A percentile compares a stretch with the other conserved stretches of the same genome.
Evolutionary conservation across 352 stramenopile species (phyloP).

Genomic region (Globisporangium abappressorium): DNA sequence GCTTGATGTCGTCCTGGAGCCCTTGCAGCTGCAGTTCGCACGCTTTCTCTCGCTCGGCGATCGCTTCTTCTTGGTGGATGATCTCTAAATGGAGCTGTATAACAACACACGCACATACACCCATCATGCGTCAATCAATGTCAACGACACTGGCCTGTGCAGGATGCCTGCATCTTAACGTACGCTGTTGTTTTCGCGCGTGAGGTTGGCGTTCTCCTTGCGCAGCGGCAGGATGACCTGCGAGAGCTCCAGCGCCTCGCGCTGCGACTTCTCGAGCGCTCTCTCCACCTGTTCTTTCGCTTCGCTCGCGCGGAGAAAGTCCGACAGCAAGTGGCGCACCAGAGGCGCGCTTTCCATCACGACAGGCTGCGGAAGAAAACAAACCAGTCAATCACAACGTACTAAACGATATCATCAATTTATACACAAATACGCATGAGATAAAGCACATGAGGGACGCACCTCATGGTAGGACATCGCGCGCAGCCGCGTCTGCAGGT

Average conservation of each 20-base stretch:
- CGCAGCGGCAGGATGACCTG: slow-evolving; percentile 69
- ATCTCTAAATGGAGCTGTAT: slow-evolving; percentile 68
- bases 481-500: slow-evolving; percentile 56
- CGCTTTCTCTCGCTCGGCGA: slow-evolving; percentile 57
- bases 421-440: not conserved
- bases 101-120: not conserved
- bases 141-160: not conserved
- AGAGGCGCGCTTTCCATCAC: slow-evolving; percentile 57
- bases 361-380: slow-evolving; percentile 32
- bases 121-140: not conserved
- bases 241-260: slow-evolving; percentile 59
- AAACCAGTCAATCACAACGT: not conserved
- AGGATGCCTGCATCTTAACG: not conserved
- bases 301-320: slow-evolving; percentile 37
- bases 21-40: slow-evolving; percentile 65
- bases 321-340: slow-evolving; percentile 51
- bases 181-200: slow-evolving; percentile 78
- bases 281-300: slow-evolving; percentile 32
- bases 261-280: slow-evolving; percentile 50
- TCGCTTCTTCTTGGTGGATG: slow-evolving; percentile 78
- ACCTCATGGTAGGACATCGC: slow-evolving; percentile 62
- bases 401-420: slow-evolving; percentile 2
- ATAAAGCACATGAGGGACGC: not conserved
- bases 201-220: slow-evolving; percentile 74
- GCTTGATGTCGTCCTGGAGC: slow-evolving; percentile 68